Base-by-base conservation (phyloP, 2,329 filamentous ascomycete species). In the Pestalotiopsis sp. region DNA sequence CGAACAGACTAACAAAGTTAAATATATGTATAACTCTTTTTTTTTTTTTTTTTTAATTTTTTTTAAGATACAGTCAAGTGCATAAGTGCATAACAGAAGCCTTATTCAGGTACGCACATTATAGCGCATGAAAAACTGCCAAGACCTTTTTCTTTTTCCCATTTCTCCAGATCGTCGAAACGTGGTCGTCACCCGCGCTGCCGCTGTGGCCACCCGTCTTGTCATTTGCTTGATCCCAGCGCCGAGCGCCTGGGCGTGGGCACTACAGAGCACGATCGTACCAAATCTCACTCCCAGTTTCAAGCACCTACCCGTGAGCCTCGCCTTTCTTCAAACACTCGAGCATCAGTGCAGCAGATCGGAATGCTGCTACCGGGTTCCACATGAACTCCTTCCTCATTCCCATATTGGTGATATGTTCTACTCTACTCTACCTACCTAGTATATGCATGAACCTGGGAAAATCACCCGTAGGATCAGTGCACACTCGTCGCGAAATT, bases 151-250 rank as follows among this genome's bases (percentile, higher is more conserved):
- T 17, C 7, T 52, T 52, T 52, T 52, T 17, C 57, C 31, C 31
- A 36, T 36, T 62, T 62, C 59, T 62, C 59, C 59, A 62, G 59
- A 62, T 62, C 59, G 36, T 39, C 59, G 57, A 62, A 62, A 62
- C 59, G 59, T 39, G 14, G 11, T 62, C 25, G 59, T 14, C 17
- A 14, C 25, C n/a, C 36, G n/a, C 36, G 27, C 38, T 62, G 17
- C 31, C 27, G n/a, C 38, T 52, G 31, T 36, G 31, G 31, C 45
- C 45, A n/a, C 17, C 45, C 45, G 45, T 52, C 45, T 52, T 52
- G 45, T 52, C 45, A 52, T 52, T 52, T 62, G 59, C 59, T 62
- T 62, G 59, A 62, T 62, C 31, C 59, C 45, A 52, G 31, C 17
- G 59, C 36, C 59, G 13, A 23, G 59, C 59, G 27, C 17, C 59